These are phyloP conservation scores for Citrus trifoliata DNA, from an alignment of 345 rosid species.

Conservation along the genomic window DNA sequence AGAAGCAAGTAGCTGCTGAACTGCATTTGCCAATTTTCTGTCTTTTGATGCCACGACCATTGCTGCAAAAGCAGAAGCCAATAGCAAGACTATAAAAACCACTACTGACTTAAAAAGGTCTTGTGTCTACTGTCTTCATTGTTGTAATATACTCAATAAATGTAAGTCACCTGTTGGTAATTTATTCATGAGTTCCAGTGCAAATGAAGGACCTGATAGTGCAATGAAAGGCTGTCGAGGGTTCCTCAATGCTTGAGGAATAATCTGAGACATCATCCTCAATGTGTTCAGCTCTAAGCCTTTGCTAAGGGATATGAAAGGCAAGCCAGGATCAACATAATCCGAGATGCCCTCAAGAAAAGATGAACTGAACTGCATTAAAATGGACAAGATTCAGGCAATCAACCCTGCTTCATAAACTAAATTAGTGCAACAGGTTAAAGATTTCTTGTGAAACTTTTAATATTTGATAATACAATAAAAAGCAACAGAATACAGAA, in stretches of 20 bases:
- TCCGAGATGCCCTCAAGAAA: conserved; percentile 76
- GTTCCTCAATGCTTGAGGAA: conserved; percentile 65
- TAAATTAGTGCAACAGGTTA: background rate
- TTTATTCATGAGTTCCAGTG: conserved; percentile 80
- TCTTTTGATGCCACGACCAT: conserved; percentile 96
- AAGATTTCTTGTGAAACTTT: background rate
- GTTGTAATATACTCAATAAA: background rate
- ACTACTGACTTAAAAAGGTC: conserved; percentile 8
- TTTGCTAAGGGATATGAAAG: conserved; percentile 92
- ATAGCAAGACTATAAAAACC: background rate
- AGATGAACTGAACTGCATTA: conserved; percentile 76
- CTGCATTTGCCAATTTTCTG: conserved; percentile 66
- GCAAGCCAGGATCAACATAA: conserved; percentile 78
- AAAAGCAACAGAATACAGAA: background rate
- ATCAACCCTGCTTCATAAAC: background rate
- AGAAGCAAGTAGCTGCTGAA: conserved; percentile 87
- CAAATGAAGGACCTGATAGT: conserved; percentile 90
- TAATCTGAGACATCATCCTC: conserved; percentile 95
- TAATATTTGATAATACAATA: background rate
- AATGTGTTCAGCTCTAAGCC: conserved; percentile 86
- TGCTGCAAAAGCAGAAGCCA: conserved; percentile 44
- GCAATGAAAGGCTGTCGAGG: conserved; percentile 88
- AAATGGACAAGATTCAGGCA: conserved; percentile 20
- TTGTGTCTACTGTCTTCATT: background rate
- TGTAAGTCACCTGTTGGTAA: conserved; percentile 69